Conservation (phyloP, 2,329 filamentous ascomycete genomes). For the Xylariaceae sp. region DNA sequence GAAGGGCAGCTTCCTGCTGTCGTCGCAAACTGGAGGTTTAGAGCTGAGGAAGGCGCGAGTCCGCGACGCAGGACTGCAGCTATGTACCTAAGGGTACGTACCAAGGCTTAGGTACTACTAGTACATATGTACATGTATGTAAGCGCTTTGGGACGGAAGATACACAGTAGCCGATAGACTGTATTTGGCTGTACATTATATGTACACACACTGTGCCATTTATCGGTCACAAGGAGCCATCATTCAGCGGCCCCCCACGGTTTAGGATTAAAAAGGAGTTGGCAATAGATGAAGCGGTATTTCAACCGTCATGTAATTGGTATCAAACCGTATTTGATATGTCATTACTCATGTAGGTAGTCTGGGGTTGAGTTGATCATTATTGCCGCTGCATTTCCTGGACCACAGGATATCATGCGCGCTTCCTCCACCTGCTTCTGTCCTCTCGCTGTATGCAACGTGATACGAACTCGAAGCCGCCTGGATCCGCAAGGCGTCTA, state of each 20-base stretch:
- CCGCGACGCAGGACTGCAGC: no score
- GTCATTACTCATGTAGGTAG: background rate
- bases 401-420: background rate
- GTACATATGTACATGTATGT: no score
- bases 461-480: conserved; percentile 1
- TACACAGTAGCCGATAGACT: no score
- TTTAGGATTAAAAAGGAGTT: no score
- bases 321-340: background rate
- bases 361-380: conserved; percentile 2
- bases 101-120: no score
- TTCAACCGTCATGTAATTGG: background rate
- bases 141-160: no score
- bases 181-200: no score
- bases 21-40: conserved; percentile 9
- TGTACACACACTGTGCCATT: no score
- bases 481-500: conserved; percentile 6
- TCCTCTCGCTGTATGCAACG: conserved; percentile 6
- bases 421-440: background rate
- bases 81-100: no score
- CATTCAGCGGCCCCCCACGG: no score
- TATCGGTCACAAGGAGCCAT: no score
- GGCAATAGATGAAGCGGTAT: background rate
- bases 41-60: background rate
- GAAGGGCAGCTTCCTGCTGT: background rate
- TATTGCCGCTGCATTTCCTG: background rate